Evolutionary conservation across 1,284 basidiomycete species (phyloP).

Genomic region (Inonotus obliquus): DNA sequence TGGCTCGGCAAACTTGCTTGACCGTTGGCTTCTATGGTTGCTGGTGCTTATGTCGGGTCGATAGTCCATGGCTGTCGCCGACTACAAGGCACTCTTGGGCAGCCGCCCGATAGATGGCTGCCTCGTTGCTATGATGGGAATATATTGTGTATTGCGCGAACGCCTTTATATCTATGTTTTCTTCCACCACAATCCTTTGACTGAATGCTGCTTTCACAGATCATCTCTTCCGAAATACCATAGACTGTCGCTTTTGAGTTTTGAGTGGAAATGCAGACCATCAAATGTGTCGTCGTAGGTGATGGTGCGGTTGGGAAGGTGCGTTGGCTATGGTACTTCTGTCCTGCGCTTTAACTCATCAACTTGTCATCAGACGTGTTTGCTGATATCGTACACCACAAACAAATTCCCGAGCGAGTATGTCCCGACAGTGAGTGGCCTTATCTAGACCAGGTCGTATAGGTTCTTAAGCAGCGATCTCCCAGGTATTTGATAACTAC

Average conservation of each 20-base stretch:
- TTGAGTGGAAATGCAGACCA: conserved; percentile 77
- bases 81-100: neutral
- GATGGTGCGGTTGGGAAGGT: conserved; percentile 99
- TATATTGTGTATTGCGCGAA: neutral
- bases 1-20: neutral
- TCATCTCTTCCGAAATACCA: neutral
- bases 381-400: conserved; percentile 99
- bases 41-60: neutral
- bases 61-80: neutral
- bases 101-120: neutral
- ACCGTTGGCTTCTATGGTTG: neutral
- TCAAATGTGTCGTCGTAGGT: conserved; percentile 98
- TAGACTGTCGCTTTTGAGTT: conserved; percentile 4
- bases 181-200: neutral
- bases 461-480: conserved; percentile 9
- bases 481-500: conserved; percentile 93
- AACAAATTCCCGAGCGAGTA: conserved; percentile 99
- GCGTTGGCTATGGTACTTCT: conserved; percentile 29
- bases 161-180: neutral
- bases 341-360: conserved; percentile 18
- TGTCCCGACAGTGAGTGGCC: conserved; percentile 85
- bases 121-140: conserved; percentile 12
- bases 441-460: conserved; percentile 24
- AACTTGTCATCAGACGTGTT: conserved; percentile 70
- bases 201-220: neutral